phyloP scores from a whole-genome alignment of 1,284 basidiomycete species.

The Ceraceosorus guamensis region DNA sequence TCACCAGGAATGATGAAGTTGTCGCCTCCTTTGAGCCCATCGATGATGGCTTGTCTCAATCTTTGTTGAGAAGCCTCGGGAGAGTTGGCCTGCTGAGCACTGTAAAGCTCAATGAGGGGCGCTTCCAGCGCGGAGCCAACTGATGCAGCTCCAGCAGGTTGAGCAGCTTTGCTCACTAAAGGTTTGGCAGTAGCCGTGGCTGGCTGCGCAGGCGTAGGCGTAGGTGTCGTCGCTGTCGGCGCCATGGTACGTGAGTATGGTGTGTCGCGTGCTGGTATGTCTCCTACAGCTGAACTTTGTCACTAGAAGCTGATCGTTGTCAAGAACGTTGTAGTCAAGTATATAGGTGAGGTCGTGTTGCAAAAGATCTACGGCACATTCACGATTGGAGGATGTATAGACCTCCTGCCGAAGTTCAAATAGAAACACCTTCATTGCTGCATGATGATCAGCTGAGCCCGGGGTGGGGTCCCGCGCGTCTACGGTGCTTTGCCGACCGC shows the following conservation, averaged over 20 bases:
- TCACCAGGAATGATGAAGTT: conserved; percentile 30
- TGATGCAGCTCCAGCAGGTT: not conserved
- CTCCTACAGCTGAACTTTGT: too few relatives aligned
- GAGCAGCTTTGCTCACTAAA: not conserved
- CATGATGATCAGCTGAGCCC: too few relatives aligned
- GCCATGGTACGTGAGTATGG: not conserved
- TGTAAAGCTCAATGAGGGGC: conserved; percentile 27
- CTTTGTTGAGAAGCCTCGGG: conserved; percentile 20
- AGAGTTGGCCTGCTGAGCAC: conserved; percentile 23
- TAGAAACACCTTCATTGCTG: too few relatives aligned
- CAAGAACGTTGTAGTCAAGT: too few relatives aligned
- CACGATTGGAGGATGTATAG: too few relatives aligned
- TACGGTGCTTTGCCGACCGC: too few relatives aligned
- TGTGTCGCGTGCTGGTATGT: not conserved
- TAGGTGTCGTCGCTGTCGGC: conserved; percentile 2
- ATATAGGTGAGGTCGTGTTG: too few relatives aligned
- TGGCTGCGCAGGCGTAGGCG: not conserved
- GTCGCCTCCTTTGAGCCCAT: conserved; percentile 17
- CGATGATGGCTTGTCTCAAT: conserved; percentile 24
- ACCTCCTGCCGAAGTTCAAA: too few relatives aligned
- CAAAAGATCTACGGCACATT: too few relatives aligned
- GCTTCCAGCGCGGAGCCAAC: not conserved
- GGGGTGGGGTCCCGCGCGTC: too few relatives aligned
- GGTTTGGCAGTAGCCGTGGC: not conserved
- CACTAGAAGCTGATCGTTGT: too few relatives aligned